Conservation (phyloP, 179 eudicot species). For the Amaranthus tricolor region DNA sequence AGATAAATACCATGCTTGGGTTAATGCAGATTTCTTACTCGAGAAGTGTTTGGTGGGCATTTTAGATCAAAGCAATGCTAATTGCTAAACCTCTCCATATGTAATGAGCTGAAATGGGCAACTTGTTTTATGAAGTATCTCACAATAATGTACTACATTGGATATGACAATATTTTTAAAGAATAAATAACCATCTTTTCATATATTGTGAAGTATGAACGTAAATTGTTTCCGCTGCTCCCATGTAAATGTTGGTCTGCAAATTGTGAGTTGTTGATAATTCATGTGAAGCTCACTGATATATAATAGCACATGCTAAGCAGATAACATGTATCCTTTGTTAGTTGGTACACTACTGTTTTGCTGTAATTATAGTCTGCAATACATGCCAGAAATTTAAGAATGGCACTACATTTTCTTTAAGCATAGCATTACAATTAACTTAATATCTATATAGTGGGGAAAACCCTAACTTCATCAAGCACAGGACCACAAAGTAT, state of each 20-base stretch:
- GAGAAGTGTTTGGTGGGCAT: slow-evolving; percentile 92
- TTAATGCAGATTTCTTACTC: slow-evolving; percentile 79
- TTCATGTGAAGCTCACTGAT: background rate
- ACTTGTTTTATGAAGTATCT: slow-evolving; percentile 6
- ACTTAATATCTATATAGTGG: slow-evolving; percentile 27
- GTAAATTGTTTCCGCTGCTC: background rate
- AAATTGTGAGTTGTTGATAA: background rate
- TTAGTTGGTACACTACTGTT: background rate
- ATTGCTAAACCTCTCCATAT: background rate
- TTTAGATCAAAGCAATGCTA: slow-evolving; percentile 49
- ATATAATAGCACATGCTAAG: slow-evolving; percentile 1
- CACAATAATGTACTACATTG: slow-evolving; percentile 11
- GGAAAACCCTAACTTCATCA: slow-evolving; percentile 63
- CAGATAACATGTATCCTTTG: slow-evolving; percentile 2
- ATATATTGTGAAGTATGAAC: background rate
- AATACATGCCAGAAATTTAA: slow-evolving; percentile 10
- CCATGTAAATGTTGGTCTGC: too few species aligned
- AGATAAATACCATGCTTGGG: slow-evolving; percentile 99
- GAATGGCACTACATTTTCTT: background rate
- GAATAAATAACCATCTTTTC: too few species aligned
- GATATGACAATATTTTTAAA: background rate
- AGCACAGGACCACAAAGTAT: slow-evolving; percentile 81
- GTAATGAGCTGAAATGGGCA: background rate
- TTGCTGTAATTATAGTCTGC: slow-evolving; percentile 7
- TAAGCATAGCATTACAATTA: background rate